phyloP scores from a whole-genome alignment of 192 early-diverging fungal species.

The Thamnidium elegans region DNA sequence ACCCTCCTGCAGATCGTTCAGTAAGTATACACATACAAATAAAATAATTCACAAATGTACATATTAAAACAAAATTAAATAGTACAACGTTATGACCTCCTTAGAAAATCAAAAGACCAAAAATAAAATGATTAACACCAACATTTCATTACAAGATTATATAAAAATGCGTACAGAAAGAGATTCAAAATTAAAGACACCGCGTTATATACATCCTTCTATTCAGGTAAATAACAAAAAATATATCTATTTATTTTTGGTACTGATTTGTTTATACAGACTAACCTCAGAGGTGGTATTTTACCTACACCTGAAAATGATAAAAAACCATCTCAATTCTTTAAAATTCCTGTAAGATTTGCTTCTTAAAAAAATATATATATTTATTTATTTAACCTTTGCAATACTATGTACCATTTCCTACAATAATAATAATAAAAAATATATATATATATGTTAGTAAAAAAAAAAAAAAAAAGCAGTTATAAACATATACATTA shows the following conservation, averaged over 20 bases:
- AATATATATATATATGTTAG: background rate
- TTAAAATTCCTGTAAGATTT: background rate
- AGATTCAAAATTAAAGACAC: constrained; percentile 27
- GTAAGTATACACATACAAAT: constrained; percentile 1
- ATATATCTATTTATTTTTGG: no score
- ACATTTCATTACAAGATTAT: constrained; percentile 19
- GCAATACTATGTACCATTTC: constrained; percentile 18
- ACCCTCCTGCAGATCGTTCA: constrained; percentile 22
- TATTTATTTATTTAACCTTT: constrained; percentile 11
- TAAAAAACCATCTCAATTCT: background rate
- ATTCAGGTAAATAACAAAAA: no score
- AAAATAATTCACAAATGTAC: background rate
- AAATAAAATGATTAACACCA: constrained; percentile 30
- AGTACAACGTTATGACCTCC: constrained; percentile 23
- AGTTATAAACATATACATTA: background rate
- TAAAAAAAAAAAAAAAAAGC: background rate
- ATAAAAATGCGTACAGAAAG: constrained; percentile 22
- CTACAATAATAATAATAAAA: background rate
- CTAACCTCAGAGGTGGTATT: constrained; percentile 30
- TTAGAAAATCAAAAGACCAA: constrained; percentile 22
- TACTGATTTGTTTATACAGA: constrained; percentile 10
- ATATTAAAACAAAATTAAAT: constrained; percentile 4
- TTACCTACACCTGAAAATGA: constrained; percentile 10
- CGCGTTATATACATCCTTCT: constrained; percentile 33
- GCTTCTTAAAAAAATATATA: background rate